These are phyloP conservation scores for Pinus tabuliformis DNA, from an alignment of 75 land plant genomes.

Conservation along the genomic window DNA sequence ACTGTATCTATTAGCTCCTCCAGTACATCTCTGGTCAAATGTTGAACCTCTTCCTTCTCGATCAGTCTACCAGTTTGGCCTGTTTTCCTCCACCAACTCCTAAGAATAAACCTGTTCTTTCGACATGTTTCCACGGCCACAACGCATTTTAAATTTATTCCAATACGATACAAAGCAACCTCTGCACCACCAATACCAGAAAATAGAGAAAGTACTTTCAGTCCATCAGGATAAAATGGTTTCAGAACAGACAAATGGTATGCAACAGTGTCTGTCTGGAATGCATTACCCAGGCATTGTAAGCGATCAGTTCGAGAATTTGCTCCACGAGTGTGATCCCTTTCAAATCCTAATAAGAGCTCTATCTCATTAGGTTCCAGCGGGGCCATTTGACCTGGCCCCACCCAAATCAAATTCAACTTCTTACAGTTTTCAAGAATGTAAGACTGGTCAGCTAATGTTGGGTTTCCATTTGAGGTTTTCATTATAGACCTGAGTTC, in stretches of 20 bases:
- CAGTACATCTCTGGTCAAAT: slow-evolving; percentile 31
- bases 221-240: slow-evolving; percentile 27
- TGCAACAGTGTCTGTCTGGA: slow-evolving; percentile 48
- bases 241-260: slow-evolving; percentile 40
- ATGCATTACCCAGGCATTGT: slow-evolving; percentile 72
- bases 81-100: slow-evolving; percentile 83
- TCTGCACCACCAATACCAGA: slow-evolving; percentile 54
- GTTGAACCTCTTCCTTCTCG: slow-evolving; percentile 57
- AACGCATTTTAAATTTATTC: slow-evolving; percentile 26
- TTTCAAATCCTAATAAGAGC: slow-evolving; percentile 66
- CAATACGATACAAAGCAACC: slow-evolving; percentile 32
- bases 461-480: slow-evolving; percentile 22
- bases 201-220: slow-evolving; percentile 33
- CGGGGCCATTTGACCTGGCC: slow-evolving; percentile 58
- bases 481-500: slow-evolving; percentile 20
- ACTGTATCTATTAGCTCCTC: slow-evolving; percentile 28
- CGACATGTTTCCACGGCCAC: slow-evolving; percentile 30
- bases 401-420: slow-evolving; percentile 82
- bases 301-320: slow-evolving; percentile 43
- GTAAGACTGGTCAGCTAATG: slow-evolving; percentile 30
- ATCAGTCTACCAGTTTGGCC: slow-evolving; percentile 65
- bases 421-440: slow-evolving; percentile 47
- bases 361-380: slow-evolving; percentile 79
- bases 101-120: slow-evolving; percentile 46
- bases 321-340: slow-evolving; percentile 76